Evolutionary conservation across 306 rosid genomes (phyloP).

Genomic region (Acmispon strigosus): DNA sequence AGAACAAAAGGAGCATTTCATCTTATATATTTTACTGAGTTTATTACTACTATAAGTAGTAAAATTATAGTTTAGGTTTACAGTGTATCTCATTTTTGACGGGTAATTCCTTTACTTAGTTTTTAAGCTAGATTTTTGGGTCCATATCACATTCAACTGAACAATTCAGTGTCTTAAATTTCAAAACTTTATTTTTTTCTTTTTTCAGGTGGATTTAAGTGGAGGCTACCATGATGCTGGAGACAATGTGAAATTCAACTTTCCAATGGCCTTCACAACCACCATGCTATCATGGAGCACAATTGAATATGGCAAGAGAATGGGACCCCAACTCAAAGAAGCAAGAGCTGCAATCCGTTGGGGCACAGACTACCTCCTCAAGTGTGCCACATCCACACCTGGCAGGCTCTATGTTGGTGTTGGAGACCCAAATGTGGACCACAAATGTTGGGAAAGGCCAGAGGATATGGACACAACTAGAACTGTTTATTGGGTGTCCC

Average conservation of each 20-base stretch:
- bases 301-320: conserved; percentile 62
- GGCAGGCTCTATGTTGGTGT: conserved; percentile 81
- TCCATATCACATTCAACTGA: too few species aligned
- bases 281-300: conserved; percentile 88
- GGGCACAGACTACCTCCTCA: conserved; percentile 70
- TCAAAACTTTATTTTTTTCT: too few species aligned
- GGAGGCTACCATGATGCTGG: conserved; percentile 98
- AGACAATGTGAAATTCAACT: conserved; percentile 86
- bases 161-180: background rate
- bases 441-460: conserved; percentile 93
- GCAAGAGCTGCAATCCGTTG: conserved; percentile 70
- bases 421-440: conserved; percentile 76
- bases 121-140: too few species aligned
- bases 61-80: background rate
- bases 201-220: conserved; percentile 68
- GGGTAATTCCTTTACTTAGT: too few species aligned
- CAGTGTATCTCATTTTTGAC: background rate
- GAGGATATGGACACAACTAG: conserved; percentile 81
- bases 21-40: too few species aligned
- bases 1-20: too few species aligned
- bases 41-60: too few species aligned
- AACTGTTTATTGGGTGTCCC: conserved; percentile 59
- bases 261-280: conserved; percentile 90
- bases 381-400: conserved; percentile 65
- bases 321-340: conserved; percentile 53